Evolutionary conservation across 2,329 filamentous ascomycete genomes (phyloP), one percentile per base, ranked within the genome.

Genomic region (Bimuria novae-zelandiae): DNA sequence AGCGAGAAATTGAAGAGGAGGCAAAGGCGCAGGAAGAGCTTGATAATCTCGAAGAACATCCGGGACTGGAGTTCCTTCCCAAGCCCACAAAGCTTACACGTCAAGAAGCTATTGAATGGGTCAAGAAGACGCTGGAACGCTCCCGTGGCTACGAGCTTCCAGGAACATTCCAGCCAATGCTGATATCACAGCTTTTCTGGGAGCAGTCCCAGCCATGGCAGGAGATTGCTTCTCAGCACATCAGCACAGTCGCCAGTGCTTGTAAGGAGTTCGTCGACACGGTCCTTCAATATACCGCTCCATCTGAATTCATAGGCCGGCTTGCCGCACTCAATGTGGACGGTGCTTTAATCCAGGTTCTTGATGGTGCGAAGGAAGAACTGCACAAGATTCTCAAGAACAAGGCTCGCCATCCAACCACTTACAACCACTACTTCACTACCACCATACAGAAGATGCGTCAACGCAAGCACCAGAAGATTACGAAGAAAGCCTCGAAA

Each of bases 131-230:
- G n/a, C n/a, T 22, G 17, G n/a, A 36, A n/a, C 14, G 33, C 8
- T 3, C 16, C 5, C 33, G 33, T 36, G 33, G 33, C 16, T n/a
- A n/a, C 5, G 86, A 89, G 62, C 70, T 89, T 0, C 82, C 83
- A 0, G 83, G 84, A 0, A 82, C 76, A 0, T 88, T 83, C 67
- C 86, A 85, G 57, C 80, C 84, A 0, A 66, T 84, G 51, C 74
- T 88, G 10, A 75, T 89, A 0, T 71, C 74, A 0, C 80, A 87
- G 23, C 67, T 89, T 0, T 89, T 89, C 59, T 67, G 69, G 2
- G 78, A 85, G 30, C 84, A 88, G 54, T 83, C 78, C 0, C 54
- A 62, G 7, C 79, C 77, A 0, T 89, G 84, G 86, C 68, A 75
- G 45, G 23, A 39, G 0, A 75, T 80, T 2, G 73, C 65, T 4